phyloP scores from a whole-genome alignment of 1,284 basidiomycete species.

The Peniophora sp. region DNA sequence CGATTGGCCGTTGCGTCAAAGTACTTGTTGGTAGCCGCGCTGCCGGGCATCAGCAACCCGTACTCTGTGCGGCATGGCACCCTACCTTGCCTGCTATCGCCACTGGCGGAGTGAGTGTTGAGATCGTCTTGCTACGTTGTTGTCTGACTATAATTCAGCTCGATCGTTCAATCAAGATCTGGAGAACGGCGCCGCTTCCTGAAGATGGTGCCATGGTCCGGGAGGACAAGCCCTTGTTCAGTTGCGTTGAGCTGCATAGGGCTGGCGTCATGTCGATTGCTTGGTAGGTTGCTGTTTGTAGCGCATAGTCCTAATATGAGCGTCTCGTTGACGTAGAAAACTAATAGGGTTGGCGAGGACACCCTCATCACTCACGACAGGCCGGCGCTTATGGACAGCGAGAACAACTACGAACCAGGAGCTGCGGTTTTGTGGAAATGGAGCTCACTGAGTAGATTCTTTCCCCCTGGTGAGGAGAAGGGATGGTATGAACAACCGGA shows the following conservation, averaged over 20 bases:
- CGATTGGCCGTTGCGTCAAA: constrained; percentile 49
- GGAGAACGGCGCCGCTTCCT: constrained; percentile 33
- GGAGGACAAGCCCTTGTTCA: constrained; percentile 71
- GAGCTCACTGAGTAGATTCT: background rate
- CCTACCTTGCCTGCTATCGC: constrained; percentile 52
- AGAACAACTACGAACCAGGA: background rate
- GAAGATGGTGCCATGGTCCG: constrained; percentile 28
- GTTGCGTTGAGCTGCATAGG: constrained; percentile 53
- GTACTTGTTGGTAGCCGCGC: constrained; percentile 61
- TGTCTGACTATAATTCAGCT: constrained; percentile 31
- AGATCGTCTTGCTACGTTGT: constrained; percentile 1
- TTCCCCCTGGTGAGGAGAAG: constrained; percentile 11
- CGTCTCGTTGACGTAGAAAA: too few species aligned
- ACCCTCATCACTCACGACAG: constrained; percentile 54
- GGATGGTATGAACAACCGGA: constrained; percentile 18
- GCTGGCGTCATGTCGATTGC: constrained; percentile 54
- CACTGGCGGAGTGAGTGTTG: constrained; percentile 52
- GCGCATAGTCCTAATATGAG: too few species aligned
- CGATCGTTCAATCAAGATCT: constrained; percentile 67
- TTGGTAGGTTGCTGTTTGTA: constrained; percentile 49
- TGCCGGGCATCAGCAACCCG: constrained; percentile 63
- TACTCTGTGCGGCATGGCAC: constrained; percentile 64
- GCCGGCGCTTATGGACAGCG: constrained; percentile 40
- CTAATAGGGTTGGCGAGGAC: constrained; percentile 53
- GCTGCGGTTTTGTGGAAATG: background rate